Evolutionary conservation across 2,329 filamentous ascomycete genomes (phyloP).

Genomic region (Onygenales sp.): DNA sequence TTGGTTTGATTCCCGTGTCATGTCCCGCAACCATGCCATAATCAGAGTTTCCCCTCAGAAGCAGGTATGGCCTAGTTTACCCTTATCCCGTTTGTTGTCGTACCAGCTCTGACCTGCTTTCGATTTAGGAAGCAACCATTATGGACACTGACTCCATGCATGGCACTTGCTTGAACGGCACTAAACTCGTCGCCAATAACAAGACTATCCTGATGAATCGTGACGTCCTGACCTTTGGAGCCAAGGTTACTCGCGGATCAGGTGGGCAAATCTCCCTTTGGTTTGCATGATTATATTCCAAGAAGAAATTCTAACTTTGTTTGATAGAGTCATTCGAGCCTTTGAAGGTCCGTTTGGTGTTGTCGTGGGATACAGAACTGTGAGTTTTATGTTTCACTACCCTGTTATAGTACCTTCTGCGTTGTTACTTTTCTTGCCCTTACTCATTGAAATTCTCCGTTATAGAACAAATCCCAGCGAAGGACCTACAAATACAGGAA

Average conservation of each 20-base stretch:
- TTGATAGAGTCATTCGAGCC: slow-evolving; percentile 23
- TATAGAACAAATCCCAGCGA: not conserved
- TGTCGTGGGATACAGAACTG: slow-evolving; percentile 20
- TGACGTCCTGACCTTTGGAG: slow-evolving; percentile 37
- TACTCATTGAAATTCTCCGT: slow-evolving; percentile 4
- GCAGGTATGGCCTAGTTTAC: slow-evolving; percentile 16
- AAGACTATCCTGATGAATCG: slow-evolving; percentile 29
- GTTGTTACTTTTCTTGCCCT: not conserved
- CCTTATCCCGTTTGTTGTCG: not conserved
- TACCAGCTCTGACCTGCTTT: not conserved
- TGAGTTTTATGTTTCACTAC: slow-evolving; percentile 6
- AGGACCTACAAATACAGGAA: not conserved
- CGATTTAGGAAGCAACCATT: slow-evolving; percentile 35
- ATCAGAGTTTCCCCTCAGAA: slow-evolving; percentile 19
- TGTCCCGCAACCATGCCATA: slow-evolving; percentile 38
- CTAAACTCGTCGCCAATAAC: slow-evolving; percentile 28
- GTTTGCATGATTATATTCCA: not conserved
- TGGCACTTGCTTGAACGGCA: slow-evolving; percentile 48
- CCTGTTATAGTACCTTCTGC: not conserved
- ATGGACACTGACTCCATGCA: slow-evolving; percentile 52
- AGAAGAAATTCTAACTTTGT: not conserved
- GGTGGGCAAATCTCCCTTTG: slow-evolving; percentile 21
- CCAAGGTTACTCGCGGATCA: slow-evolving; percentile 39
- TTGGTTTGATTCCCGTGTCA: slow-evolving; percentile 38
- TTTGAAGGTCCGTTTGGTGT: slow-evolving; percentile 21